A percentile compares a stretch with the other conserved stretches of the same genome.
These are phyloP conservation scores for Tetragonia tetragonoides DNA, from an alignment of 148 eudicot species.

Conservation along the genomic window DNA sequence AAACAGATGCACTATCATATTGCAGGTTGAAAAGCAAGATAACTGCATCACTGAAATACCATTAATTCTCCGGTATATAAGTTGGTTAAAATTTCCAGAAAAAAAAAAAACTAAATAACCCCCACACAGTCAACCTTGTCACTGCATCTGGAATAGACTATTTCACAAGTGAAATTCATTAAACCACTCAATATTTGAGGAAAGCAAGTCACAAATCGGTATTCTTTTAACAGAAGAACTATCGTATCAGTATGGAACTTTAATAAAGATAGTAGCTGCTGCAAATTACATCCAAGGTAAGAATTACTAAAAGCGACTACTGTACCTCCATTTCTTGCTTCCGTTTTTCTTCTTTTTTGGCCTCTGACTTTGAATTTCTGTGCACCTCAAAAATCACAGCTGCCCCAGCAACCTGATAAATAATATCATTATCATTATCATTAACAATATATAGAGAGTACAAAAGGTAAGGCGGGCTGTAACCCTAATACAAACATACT, in stretches of 20 bases:
- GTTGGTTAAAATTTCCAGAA: no score
- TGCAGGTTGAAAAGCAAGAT: neutral
- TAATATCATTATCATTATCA: no score
- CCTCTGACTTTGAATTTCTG: conserved; percentile 80
- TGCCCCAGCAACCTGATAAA: conserved; percentile 89
- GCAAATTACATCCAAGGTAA: neutral
- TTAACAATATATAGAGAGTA: no score
- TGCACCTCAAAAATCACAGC: conserved; percentile 83
- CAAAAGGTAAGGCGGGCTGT: no score
- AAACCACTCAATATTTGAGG: neutral
- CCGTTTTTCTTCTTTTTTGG: conserved; percentile 75
- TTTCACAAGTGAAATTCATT: neutral
- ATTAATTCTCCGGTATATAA: neutral
- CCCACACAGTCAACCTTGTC: no score
- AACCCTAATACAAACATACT: no score
- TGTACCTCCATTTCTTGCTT: conserved; percentile 79
- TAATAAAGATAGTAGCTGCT: neutral
- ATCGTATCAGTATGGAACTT: neutral
- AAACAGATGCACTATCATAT: neutral
- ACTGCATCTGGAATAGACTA: neutral
- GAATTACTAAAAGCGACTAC: conserved; percentile 1
- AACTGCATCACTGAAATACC: neutral
- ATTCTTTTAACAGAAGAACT: neutral
- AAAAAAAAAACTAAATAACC: no score
- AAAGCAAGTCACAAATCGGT: neutral